phyloP scores from a whole-genome alignment of 768 basidiomycete species.

The Boletus reticulatus region DNA sequence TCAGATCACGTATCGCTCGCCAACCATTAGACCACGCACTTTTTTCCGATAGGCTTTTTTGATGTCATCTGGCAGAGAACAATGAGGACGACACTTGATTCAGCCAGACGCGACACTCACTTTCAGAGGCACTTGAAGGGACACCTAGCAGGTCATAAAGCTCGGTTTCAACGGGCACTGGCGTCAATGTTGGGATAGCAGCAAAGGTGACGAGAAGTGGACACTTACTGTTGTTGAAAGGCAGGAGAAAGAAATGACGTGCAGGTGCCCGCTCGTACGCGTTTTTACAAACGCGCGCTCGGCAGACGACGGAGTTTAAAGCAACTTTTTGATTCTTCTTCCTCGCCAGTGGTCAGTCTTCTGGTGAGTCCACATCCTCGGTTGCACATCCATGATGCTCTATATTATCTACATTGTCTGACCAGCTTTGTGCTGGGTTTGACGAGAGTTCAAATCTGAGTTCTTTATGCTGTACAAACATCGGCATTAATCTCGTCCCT shows the following conservation, averaged over 20 bases:
- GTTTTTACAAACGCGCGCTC: slow-evolving; percentile 30
- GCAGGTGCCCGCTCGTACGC: slow-evolving; percentile 11
- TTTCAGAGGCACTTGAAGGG: slow-evolving; percentile 63
- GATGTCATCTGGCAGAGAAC: slow-evolving; percentile 61
- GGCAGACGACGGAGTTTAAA: slow-evolving; percentile 36
- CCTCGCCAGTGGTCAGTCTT: background rate
- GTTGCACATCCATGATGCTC: slow-evolving; percentile 49
- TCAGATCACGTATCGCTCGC: slow-evolving; percentile 11
- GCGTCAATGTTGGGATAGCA: slow-evolving; percentile 1
- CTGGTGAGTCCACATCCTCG: slow-evolving; percentile 19
- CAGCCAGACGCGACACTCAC: slow-evolving; percentile 38
- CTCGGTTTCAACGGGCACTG: slow-evolving; percentile 74
- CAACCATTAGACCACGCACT: slow-evolving; percentile 42
- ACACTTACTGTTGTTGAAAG: slow-evolving; percentile 27
- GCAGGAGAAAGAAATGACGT: background rate
- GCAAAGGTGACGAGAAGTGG: background rate
- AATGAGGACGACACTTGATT: slow-evolving; percentile 6
- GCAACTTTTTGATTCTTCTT: background rate
- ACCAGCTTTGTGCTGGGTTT: slow-evolving; percentile 48
- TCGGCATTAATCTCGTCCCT: slow-evolving; percentile 29
- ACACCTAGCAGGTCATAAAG: slow-evolving; percentile 88
- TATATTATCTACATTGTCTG: slow-evolving; percentile 91
- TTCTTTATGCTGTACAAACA: slow-evolving; percentile 6
- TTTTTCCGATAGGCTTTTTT: slow-evolving; percentile 94
- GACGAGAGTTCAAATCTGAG: slow-evolving; percentile 44